Conservation (phyloP, 2,329 filamentous ascomycete genomes). For the Hypoxylon sp. region DNA sequence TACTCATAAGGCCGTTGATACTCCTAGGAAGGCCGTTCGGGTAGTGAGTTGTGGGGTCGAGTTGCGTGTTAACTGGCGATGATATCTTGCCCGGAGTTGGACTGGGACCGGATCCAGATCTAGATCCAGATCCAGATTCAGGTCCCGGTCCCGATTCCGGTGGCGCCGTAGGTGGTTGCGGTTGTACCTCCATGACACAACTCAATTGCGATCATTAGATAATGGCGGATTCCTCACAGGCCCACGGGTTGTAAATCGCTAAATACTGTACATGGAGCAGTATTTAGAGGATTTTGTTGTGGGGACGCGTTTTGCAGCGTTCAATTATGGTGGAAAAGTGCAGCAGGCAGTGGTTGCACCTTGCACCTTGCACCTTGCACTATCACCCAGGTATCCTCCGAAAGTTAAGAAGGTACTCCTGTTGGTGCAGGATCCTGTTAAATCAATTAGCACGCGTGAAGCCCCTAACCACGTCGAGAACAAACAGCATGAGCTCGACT, state of each 20-base stretch:
- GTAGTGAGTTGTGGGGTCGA: conserved; percentile 30
- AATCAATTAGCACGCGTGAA: conserved; percentile 18
- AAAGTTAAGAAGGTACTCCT: conserved; percentile 12
- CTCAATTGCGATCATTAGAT: conserved; percentile 23
- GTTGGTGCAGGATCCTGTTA: conserved; percentile 10
- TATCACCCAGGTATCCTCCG: conserved; percentile 12
- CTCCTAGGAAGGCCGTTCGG: conserved; percentile 40
- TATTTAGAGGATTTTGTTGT: conserved; percentile 21
- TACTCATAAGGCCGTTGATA: conserved; percentile 38
- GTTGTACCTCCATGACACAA: conserved; percentile 33
- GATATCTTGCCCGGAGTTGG: conserved; percentile 3
- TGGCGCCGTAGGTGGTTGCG: conserved; percentile 23
- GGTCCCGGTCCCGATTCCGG: conserved; percentile 2
- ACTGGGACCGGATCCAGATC: conserved; percentile 3
- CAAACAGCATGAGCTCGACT: conserved; percentile 11
- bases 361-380: conserved; percentile 9
- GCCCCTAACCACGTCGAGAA: neutral
- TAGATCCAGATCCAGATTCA: neutral
- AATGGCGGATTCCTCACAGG: conserved; percentile 13
- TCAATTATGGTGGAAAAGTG: neutral
- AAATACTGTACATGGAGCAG: conserved; percentile 5
- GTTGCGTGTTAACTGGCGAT: conserved; percentile 20
- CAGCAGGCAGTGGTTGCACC: conserved; percentile 10
- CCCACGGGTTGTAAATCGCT: conserved; percentile 20
- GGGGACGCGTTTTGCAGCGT: conserved; percentile 17